These are phyloP conservation scores for Suillus decipiens DNA, from an alignment of 768 basidiomycete genomes.

Conservation along the genomic window DNA sequence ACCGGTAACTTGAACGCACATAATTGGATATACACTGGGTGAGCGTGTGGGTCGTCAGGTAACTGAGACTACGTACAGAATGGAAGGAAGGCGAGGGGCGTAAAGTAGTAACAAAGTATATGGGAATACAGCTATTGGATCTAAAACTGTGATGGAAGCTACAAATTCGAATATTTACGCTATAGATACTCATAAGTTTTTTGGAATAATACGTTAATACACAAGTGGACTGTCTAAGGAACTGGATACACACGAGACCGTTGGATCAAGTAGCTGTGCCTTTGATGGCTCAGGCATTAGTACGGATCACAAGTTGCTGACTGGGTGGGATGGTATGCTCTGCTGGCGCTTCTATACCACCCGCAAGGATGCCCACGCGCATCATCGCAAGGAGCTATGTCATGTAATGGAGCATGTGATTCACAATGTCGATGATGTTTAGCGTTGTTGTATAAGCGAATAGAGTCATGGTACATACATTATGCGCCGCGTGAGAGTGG, in stretches of 20 bases:
- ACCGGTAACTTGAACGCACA: background rate
- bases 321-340: constrained; percentile 48
- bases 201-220: background rate
- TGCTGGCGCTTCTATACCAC: constrained; percentile 56
- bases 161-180: constrained; percentile 1
- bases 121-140: background rate
- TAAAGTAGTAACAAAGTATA: background rate
- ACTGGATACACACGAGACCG: background rate
- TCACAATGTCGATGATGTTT: too few species aligned
- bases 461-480: constrained; percentile 43
- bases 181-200: constrained; percentile 7
- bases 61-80: background rate
- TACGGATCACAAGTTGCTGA: constrained; percentile 39
- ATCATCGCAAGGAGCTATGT: constrained; percentile 69
- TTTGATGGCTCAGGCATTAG: constrained; percentile 12
- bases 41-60: background rate
- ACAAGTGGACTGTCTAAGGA: background rate
- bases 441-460: background rate
- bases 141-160: background rate
- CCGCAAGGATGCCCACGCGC: constrained; percentile 69
- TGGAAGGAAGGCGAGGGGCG: background rate
- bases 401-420: background rate
- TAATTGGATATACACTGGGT: background rate
- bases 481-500: constrained; percentile 83
- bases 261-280: background rate